Base-by-base conservation (phyloP, 257 asterid genomes). In the Echites panduratus region DNA sequence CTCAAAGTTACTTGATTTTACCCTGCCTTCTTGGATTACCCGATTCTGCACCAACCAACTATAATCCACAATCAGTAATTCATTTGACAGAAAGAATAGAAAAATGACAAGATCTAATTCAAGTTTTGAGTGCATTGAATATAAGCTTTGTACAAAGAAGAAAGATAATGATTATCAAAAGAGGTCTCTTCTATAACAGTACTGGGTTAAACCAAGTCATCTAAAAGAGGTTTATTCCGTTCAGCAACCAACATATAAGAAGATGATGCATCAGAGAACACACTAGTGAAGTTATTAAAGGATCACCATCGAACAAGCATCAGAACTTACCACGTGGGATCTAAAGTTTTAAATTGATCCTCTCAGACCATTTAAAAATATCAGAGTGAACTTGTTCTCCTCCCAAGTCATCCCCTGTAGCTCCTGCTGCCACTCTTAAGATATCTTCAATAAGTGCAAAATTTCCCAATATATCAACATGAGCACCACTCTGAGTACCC, bases 401-500 rank as follows among this genome's bases (percentile, higher is more conserved):
- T 14, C 96, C 96, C 61, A 91, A 70, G 35, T 91, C 96, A 56
- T 86, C 85, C 72, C 96, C 97, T 0, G 85, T 80, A 49, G 92
- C 96, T 44, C 97, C 97, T 27, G 92, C 96, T 61, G 97, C 96
- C 43, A 91, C 88, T 76, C 90, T 83, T n/a, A 89, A 79, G 59
- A 91, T 50, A 78, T 91, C 97, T 79, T 91, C 96, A 44, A 91
- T 91, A 9, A 91, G 76, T 5, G 90, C 96, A 78, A 86, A 87
- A 73, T 89, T 91, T 61, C 97, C 97, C 96, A 91, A 75, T 70
- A 91, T 91, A 75, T 91, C 92, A 61, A 91, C 97, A 74, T 91
- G 97, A 45, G 96, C 94, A 54, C 96, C 97, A 76, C 96, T 91
- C 70, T 89, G 89, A 4, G 94, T 87, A 71, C 97, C 97, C 84